Base-by-base conservation (phyloP, 2,329 filamentous ascomycete genomes). In the Ceratocystiopsis brevicomis region DNA sequence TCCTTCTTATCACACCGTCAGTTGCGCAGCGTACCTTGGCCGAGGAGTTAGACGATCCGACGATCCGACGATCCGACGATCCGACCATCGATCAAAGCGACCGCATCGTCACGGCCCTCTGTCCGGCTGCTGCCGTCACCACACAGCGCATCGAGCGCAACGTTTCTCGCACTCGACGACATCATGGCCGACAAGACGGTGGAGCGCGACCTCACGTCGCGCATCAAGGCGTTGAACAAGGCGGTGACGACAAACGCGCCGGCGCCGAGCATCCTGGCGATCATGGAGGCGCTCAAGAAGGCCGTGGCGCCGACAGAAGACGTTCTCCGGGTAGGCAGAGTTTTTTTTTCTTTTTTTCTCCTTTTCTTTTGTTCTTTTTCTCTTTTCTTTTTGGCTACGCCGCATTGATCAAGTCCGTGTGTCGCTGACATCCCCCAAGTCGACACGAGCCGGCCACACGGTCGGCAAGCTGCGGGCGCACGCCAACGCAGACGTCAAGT, bases 361-460 rank as follows among this genome's bases (percentile, higher is more conserved):
- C 21, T 8, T 21, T 8, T 21, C 21, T 8, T 8, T 21, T 17
- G 12, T 36, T 12, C n/a, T 39, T 35, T 30, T 17, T 19, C 18
- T 36, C 41, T 10, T 18, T 17, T 25, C 17, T 15, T 11, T 11
- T 39, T 3, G 12, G 35, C n/a, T n/a, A n/a, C n/a, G n/a, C n/a
- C n/a, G n/a, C n/a, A n/a, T n/a, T n/a, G n/a, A n/a, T n/a, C n/a
- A n/a, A n/a, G n/a, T 21, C 19, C 19, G 19, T 6, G 4, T 33
- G 32, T 11, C 11, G 32, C 11, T 10, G n/a, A 33, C 32, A 33
- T 11, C 5, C 33, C 12, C 3, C 4, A 47, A 80, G 76, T 69
- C 81, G 37, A 96, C 88, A n/a, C 82, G 81, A 53, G 88, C 93
- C 42, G 90, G 90, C 53, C 79, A 94, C 51, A 76, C 81, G 41